Base-by-base conservation (phyloP, 805 yeast genomes). In the Kuraishia piskuri region DNA sequence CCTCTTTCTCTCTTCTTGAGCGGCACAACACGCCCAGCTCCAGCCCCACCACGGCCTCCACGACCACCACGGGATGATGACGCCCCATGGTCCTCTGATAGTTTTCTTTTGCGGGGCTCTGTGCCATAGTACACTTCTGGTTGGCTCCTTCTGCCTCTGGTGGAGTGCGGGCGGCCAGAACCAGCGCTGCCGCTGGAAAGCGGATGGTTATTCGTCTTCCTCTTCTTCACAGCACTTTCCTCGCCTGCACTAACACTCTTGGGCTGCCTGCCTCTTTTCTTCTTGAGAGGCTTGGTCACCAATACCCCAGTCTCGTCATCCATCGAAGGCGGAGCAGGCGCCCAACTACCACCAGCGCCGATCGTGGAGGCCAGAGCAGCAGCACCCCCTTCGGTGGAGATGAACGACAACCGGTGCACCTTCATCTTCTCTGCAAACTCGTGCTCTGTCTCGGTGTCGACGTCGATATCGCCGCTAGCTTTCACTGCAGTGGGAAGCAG, bases 351-450 rank as follows among this genome's bases (percentile, higher is more conserved):
- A 4, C 40, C 40, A 31, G 40, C 40, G 4, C 40, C 40, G 4
- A 31, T 3, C 3, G 40, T 46, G 24, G 5, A n/a, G 12, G 37
- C 52, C 23, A 22, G 23, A 6, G 22, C 31, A n/a, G 22, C 40
- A 24, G 46, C 52, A 9, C 25, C 25, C n/a, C 26, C 36, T 22
- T 25, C 44, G 19, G 24, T 46, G 9, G 46, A 22, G 17, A 76
- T 57, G 52, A 73, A 73, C 26, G 60, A 57, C 50, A 68, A 56
- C 55, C 84, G 69, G 21, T 75, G 62, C 52, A 64, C 62, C 58
- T 70, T 74, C 84, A 80, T 79, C 46, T 66, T 69, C 20, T 69
- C 71, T 1, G 81, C 78, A 61, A 73, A 78, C 46, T 69, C 75
- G 40, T 72, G 66, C 61, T 80, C 84, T 53, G 64, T 69, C 17